Base-by-base conservation (phyloP, 345 rosid genomes). In the Salix viminalis region DNA sequence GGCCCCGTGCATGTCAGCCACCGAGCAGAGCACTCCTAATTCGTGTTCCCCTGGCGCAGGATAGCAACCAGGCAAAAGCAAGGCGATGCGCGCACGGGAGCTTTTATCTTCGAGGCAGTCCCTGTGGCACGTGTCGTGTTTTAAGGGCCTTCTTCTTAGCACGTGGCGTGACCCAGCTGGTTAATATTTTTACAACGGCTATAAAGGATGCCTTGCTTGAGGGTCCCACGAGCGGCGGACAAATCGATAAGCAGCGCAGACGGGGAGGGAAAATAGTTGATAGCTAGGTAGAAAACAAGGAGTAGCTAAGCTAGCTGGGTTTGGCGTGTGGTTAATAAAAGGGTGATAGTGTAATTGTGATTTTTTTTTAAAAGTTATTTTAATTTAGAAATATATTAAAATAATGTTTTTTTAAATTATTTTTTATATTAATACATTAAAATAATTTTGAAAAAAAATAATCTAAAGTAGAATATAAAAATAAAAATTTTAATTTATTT, bases 191-290 rank as follows among this genome's bases (percentile, higher is more conserved):
- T 52, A 64, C 79, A 75, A 83, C 85, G 83, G 85, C 80, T 68
- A 48, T 56, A 6, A 37, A 61, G 65, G 64, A 41, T 71, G 61
- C 69, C 9, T 56, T 60, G 23, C 41, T 3, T 1, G 8, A 56
- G 79, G 83, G 75, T n/a, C 85, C 86, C 81, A 64, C 41, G 1
- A 28, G 1, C 16, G 64, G 76, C 82, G 71, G 74, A 82, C 50
- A 65, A 64, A 71, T 54, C 71, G 60, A 77, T 28, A 56, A 73
- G 62, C 44, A 28, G 23, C 11, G 12, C 58, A 65, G 50, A 34
- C 52, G 6, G 14, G 2, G 44, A 3, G 23, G 23, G 2, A 72
- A 30, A n/a, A 16, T 13, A n/a, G 28, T 24, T 12, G 28, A 5
- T 6, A 46, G 9, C 67, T 4, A 6, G 21, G 70, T 5, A n/a